Evolutionary conservation across 257 asterid species (phyloP), one percentile per base, ranked within the genome.

Genomic region (Primulina huaijiensis): DNA sequence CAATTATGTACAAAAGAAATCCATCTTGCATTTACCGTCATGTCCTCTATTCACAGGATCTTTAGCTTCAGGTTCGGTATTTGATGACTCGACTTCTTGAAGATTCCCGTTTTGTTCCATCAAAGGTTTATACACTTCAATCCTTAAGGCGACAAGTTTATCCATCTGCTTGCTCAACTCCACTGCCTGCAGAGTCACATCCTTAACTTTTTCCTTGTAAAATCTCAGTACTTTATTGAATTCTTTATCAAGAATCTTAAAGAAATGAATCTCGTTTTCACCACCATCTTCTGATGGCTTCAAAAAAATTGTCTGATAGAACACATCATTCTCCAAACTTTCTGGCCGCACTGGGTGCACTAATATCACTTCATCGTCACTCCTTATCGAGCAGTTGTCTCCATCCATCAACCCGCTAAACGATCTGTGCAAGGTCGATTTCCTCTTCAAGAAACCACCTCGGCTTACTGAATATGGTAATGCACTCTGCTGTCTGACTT

Each of bases 131-230:
- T 87, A 85, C 1, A 92, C 92, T 43, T 10, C 77, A 31, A 88
- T 65, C 76, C 95, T 80, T 70, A 92, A 73, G 68, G 97, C 98
- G 69, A 92, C 85, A 1, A 92, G 88, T 21, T 88, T 91, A 75
- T 92, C 95, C 97, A 92, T 92, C 75, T 92, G 98, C n/a, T 77
- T 88, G 53, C 74, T 87, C 73, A 92, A 65, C 76, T 80, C 80
- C 37, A 68, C 88, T 6, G 96, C 97, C 52, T 87, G 90, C 3
- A 25, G 23, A 53, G 77, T 79, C 63, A 74, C 84, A 17, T 87
- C 84, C 19, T 65, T 72, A 9, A 90, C 88, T 59, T 85, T 88
- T 0, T 11, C 80, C 82, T 69, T 74, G 55, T 88, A 90, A 71
- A 92, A 92, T 52, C 56, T 81, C 0, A 82, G 37, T n/a, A 85